A percentile compares a stretch with the other conserved stretches of the same genome.
Evolutionary conservation across 139 green algal genomes (phyloP).

Genomic region (Edaphochlamys debaryana): DNA sequence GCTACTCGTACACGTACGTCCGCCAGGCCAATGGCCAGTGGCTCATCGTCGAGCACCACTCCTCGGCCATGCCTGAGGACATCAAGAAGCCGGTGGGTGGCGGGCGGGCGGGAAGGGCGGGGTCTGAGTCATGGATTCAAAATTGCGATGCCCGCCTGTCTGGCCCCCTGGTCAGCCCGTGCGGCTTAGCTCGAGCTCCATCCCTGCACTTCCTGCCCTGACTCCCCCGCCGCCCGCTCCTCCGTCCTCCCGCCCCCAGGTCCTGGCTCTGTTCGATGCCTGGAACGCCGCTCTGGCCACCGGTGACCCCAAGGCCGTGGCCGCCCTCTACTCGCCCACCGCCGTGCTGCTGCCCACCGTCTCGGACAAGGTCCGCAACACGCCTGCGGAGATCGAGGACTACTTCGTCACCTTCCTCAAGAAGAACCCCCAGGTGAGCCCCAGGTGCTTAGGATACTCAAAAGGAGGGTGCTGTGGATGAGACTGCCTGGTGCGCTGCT

Average conservation of each 20-base stretch:
- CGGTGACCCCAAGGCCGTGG: neutral
- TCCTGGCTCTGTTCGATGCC: neutral
- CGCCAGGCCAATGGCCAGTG: slow-evolving; percentile 9
- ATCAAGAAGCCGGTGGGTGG: neutral
- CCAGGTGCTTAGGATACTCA: too few relatives aligned
- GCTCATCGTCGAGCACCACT: slow-evolving; percentile 38
- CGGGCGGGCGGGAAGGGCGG: too few relatives aligned
- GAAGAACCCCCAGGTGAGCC: slow-evolving; percentile 19
- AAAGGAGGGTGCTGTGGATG: neutral
- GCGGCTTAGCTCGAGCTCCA: too few relatives aligned
- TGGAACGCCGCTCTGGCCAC: slow-evolving; percentile 34
- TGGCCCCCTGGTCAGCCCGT: too few relatives aligned
- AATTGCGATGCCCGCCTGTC: too few relatives aligned
- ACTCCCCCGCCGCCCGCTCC: too few relatives aligned
- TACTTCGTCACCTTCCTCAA: slow-evolving; percentile 30
- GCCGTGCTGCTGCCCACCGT: slow-evolving; percentile 39
- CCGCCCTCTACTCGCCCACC: slow-evolving; percentile 3
- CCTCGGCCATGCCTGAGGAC: slow-evolving; percentile 12
- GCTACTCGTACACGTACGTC: slow-evolving; percentile 12
- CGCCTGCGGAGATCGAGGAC: neutral
- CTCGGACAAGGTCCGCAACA: slow-evolving; percentile 27
- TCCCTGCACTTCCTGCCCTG: too few relatives aligned
- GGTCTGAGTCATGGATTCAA: too few relatives aligned
- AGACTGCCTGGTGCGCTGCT: neutral
- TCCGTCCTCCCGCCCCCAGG: too few relatives aligned